Evolutionary conservation across 495 filamentous ascomycete species (phyloP).

Genomic region (Podospora pseudocomata): DNA sequence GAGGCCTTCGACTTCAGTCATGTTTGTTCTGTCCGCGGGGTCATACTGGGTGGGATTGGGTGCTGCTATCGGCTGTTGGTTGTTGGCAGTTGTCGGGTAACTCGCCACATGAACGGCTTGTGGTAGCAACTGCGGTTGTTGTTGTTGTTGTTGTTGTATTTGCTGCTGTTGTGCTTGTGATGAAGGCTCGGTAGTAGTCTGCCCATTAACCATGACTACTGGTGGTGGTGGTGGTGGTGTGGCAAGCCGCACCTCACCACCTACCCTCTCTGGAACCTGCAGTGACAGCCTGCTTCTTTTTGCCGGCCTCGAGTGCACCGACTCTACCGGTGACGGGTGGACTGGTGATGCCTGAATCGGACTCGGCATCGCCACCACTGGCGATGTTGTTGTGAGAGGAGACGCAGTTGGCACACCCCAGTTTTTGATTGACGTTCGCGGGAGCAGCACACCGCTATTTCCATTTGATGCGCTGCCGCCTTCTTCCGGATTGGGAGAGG

Average conservation of each 20-base stretch:
- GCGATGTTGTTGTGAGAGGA: slow-evolving; percentile 15
- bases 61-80: slow-evolving; percentile 13
- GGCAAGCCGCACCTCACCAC: slow-evolving; percentile 71
- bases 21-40: slow-evolving; percentile 44
- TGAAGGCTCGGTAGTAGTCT: slow-evolving; percentile 23
- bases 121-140: slow-evolving; percentile 9
- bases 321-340: slow-evolving; percentile 26
- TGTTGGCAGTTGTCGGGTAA: not conserved
- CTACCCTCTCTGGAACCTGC: slow-evolving; percentile 73
- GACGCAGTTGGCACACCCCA: slow-evolving; percentile 1
- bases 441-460: not conserved
- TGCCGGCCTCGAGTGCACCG: slow-evolving; percentile 32
- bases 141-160: not conserved
- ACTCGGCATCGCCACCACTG: slow-evolving; percentile 23
- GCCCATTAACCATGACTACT: slow-evolving; percentile 65
- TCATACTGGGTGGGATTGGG: slow-evolving; percentile 16
- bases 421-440: not conserved
- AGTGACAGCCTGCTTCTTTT: slow-evolving; percentile 63
- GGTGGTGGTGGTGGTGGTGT: slow-evolving; percentile 57
- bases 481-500: slow-evolving; percentile 35
- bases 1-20: slow-evolving; percentile 43
- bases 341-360: slow-evolving; percentile 8
- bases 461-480: not conserved
- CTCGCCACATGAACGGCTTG: not conserved
- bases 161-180: not conserved